phyloP scores from a whole-genome alignment of 1,284 basidiomycete genomes.

The Meripilus lineatus region DNA sequence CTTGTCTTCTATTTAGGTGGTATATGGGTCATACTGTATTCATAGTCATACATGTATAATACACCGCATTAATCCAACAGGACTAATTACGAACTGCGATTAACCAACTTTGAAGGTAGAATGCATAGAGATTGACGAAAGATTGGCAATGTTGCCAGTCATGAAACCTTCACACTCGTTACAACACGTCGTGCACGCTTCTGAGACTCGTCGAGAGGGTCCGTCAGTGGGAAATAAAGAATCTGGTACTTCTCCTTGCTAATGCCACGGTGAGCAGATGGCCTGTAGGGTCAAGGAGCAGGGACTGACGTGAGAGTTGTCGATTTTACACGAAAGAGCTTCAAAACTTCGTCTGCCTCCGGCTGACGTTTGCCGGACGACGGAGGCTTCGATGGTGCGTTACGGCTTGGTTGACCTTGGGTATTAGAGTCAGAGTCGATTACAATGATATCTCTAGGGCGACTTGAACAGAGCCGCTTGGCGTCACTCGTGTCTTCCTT shows the following conservation, averaged over 20 bases:
- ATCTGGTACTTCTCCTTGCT: conserved; percentile 60
- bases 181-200: conserved; percentile 46
- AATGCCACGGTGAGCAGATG: too few species aligned
- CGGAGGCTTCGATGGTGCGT: too few species aligned
- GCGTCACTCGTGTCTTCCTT: conserved; percentile 8
- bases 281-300: conserved; percentile 19
- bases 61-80: too few species aligned
- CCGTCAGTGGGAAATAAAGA: conserved; percentile 62
- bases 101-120: too few species aligned
- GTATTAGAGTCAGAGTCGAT: conserved; percentile 30
- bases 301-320: conserved; percentile 44
- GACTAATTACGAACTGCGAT: too few species aligned
- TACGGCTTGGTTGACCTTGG: background rate
- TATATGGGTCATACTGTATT: too few species aligned
- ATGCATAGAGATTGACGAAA: too few species aligned
- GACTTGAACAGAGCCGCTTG: conserved; percentile 26
- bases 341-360: conserved; percentile 34
- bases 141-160: too few species aligned
- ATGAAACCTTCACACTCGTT: conserved; percentile 37
- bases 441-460: conserved; percentile 32
- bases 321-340: conserved; percentile 44
- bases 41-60: too few species aligned
- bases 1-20: too few species aligned
- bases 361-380: conserved; percentile 16
- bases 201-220: conserved; percentile 49